Conservation (phyloP, 768 basidiomycete species). For the Rhodocollybia butyracea region DNA sequence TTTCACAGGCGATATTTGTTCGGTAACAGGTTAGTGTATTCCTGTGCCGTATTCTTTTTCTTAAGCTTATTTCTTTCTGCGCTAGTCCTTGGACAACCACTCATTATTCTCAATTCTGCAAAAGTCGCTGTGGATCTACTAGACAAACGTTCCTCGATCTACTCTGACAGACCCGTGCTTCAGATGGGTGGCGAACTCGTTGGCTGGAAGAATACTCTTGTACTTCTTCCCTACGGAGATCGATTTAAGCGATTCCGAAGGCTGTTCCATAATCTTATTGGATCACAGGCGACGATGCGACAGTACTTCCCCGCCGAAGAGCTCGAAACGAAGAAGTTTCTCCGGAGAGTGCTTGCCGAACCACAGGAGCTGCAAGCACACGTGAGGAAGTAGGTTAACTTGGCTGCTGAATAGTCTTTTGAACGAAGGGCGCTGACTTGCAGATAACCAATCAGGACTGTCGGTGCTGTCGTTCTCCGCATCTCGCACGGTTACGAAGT, state of each 20-base stretch:
- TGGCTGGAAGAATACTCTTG: conserved; percentile 56
- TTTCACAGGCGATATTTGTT: conserved; percentile 55
- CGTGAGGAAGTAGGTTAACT: conserved; percentile 41
- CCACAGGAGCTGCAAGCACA: conserved; percentile 44
- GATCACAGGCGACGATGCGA: conserved; percentile 38
- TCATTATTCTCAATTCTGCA: conserved; percentile 53
- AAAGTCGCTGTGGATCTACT: conserved; percentile 53
- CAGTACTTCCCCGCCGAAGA: conserved; percentile 43
- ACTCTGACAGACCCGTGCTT: conserved; percentile 62
- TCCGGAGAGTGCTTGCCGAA: conserved; percentile 44
- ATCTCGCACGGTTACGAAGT: conserved; percentile 55
- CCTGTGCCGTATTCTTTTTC: not conserved
- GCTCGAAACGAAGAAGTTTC: conserved; percentile 43
- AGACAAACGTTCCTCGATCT: conserved; percentile 63
- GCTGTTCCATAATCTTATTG: conserved; percentile 49
- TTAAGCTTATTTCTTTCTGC: not conserved
- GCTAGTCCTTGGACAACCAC: conserved; percentile 54
- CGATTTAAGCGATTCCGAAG: conserved; percentile 53
- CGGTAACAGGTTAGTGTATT: conserved; percentile 32
- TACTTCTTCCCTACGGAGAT: conserved; percentile 54
- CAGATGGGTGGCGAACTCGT: conserved; percentile 55
- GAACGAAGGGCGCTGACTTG: not conserved
- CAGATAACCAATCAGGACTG: conserved; percentile 30
- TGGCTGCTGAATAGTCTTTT: not conserved
- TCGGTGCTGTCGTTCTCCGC: conserved; percentile 50